phyloP scores from a whole-genome alignment of 2,329 filamentous ascomycete genomes.

The Sporothrix sp. region DNA sequence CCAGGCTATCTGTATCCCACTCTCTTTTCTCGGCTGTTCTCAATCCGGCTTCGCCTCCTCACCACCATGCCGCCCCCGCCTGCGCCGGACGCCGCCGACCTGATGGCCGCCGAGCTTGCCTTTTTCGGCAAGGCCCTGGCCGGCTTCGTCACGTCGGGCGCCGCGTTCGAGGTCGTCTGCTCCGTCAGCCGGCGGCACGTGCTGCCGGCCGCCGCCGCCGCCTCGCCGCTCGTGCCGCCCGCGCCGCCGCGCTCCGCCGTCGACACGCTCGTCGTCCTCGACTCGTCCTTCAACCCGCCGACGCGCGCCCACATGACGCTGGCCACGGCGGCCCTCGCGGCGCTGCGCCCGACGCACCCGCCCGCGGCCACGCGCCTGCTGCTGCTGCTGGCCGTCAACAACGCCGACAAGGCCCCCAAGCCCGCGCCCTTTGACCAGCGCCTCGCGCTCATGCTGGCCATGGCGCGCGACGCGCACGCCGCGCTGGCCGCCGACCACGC shows the following conservation, averaged over 20 bases:
- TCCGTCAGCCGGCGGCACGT: not conserved
- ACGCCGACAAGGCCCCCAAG: slow-evolving; percentile 56
- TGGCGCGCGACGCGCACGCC: slow-evolving; percentile 46
- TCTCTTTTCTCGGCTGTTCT: too few relatives aligned
- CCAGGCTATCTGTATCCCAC: too few relatives aligned
- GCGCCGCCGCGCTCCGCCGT: not conserved
- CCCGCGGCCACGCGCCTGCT: slow-evolving; percentile 34
- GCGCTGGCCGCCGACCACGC: slow-evolving; percentile 10
- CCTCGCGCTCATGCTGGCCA: slow-evolving; percentile 60
- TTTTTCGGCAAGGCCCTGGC: slow-evolving; percentile 37
- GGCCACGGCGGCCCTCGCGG: slow-evolving; percentile 37
- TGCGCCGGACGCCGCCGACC: not conserved
- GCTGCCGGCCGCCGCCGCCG: slow-evolving; percentile 23
- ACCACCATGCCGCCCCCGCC: not conserved
- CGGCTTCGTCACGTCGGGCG: slow-evolving; percentile 34
- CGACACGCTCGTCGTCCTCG: slow-evolving; percentile 44
- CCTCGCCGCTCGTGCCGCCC: slow-evolving; percentile 12
- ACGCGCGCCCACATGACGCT: slow-evolving; percentile 52
- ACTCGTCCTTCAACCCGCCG: slow-evolving; percentile 61
- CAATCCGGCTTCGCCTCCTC: not conserved
- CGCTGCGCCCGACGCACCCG: slow-evolving; percentile 9
- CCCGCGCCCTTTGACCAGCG: slow-evolving; percentile 59
- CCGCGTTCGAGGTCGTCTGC: slow-evolving; percentile 37
- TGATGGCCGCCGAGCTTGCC: slow-evolving; percentile 20
- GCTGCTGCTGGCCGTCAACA: slow-evolving; percentile 52